A percentile compares a stretch with the other conserved stretches of the same genome.
Evolutionary conservation across 1,284 basidiomycete species (phyloP).

Genomic region (Ganoderma lingzhi): DNA sequence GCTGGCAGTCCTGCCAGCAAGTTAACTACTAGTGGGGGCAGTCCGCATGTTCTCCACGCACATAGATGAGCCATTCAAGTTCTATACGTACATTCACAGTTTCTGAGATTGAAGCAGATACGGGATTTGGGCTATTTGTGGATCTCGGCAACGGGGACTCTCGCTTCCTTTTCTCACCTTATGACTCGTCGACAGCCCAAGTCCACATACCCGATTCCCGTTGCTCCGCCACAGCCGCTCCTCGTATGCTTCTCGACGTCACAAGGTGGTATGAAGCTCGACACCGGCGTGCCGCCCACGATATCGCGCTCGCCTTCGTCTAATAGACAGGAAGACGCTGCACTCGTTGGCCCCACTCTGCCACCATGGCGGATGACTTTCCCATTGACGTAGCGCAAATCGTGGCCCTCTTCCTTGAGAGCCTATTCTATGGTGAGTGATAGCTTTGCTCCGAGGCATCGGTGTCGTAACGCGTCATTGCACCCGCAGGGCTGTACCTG

Average conservation of each 20-base stretch:
- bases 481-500: background rate
- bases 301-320: background rate
- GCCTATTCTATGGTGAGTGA: slow-evolving; percentile 2
- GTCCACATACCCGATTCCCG: too few species aligned
- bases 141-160: too few species aligned
- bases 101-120: too few species aligned
- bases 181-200: too few species aligned
- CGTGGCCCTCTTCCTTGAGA: slow-evolving; percentile 7
- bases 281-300: background rate
- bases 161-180: too few species aligned
- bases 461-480: background rate
- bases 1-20: too few species aligned
- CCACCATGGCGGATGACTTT: background rate
- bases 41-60: too few species aligned
- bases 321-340: background rate
- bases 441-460: background rate
- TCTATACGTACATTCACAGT: too few species aligned
- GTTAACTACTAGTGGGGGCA: too few species aligned
- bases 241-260: background rate
- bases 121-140: too few species aligned
- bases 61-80: too few species aligned
- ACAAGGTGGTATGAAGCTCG: background rate
- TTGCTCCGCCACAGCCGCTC: too few species aligned
- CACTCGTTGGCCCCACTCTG: background rate
- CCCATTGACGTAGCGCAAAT: slow-evolving; percentile 4